phyloP scores from a whole-genome alignment of 2,329 filamentous ascomycete genomes.

The Amauroascus niger region DNA sequence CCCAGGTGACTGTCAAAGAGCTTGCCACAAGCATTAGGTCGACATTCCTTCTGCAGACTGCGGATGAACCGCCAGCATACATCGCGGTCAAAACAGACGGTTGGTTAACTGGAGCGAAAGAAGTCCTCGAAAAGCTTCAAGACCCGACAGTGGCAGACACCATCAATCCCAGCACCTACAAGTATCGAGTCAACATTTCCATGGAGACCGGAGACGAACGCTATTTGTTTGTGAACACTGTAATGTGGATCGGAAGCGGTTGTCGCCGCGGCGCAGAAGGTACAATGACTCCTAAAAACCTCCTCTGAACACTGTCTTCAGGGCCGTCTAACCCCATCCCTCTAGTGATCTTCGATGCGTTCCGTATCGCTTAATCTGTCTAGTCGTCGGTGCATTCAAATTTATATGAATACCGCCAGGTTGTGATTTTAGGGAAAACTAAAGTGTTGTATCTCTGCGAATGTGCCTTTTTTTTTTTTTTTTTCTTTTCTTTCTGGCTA shows the following conservation, averaged over 20 bases:
- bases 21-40: constrained; percentile 38
- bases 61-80: constrained; percentile 42
- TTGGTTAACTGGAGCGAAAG: constrained; percentile 42
- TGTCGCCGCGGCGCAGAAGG: constrained; percentile 40
- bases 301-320: neutral
- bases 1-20: constrained; percentile 42
- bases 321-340: neutral
- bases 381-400: neutral
- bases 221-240: constrained; percentile 41
- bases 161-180: constrained; percentile 41
- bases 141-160: constrained; percentile 38
- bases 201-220: constrained; percentile 44
- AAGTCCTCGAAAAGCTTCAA: constrained; percentile 41
- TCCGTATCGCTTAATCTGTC: constrained; percentile 27
- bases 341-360: constrained; percentile 31
- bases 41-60: constrained; percentile 42
- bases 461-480: too few species aligned
- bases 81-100: constrained; percentile 40
- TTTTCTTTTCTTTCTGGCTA: neutral
- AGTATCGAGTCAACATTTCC: constrained; percentile 40
- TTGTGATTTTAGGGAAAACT: constrained; percentile 3
- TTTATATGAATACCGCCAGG: neutral
- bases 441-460: neutral
- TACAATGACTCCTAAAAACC: constrained; percentile 21
- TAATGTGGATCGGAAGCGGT: constrained; percentile 44